Percentiles rank a stretch among this genome's conserved stretches.
phyloP scores from a whole-genome alignment of 139 green algal species.

The Chlorokybus atmophyticus region DNA sequence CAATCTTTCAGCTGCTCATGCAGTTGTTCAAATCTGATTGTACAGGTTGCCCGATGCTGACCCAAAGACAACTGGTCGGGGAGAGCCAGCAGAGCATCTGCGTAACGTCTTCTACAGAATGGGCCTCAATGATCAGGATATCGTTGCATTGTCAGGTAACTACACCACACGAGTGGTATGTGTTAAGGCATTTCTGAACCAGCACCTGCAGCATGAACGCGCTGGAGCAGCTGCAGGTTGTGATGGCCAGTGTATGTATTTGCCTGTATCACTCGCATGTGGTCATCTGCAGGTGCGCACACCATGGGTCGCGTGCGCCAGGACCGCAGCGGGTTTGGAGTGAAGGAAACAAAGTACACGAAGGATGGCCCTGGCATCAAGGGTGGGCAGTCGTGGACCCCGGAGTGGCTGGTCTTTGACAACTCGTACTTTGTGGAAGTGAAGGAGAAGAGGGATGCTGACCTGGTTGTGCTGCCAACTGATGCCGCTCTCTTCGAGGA shows the following conservation, averaged over 20 bases:
- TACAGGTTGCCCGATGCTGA: background rate
- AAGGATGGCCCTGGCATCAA: slow-evolving; percentile 58
- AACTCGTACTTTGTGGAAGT: slow-evolving; percentile 60
- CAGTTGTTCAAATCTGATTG: too few relatives aligned
- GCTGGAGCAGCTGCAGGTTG: too few relatives aligned
- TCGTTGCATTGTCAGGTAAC: too few relatives aligned
- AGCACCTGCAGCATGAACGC: too few relatives aligned
- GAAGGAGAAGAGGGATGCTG: slow-evolving; percentile 42
- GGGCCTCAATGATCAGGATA: slow-evolving; percentile 61
- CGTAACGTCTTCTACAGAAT: slow-evolving; percentile 67
- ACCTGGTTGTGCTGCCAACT: slow-evolving; percentile 77
- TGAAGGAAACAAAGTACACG: slow-evolving; percentile 25
- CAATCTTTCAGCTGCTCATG: too few relatives aligned
- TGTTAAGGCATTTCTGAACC: too few relatives aligned
- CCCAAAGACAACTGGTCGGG: too few relatives aligned
- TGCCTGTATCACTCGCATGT: slow-evolving; percentile 37
- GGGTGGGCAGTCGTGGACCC: slow-evolving; percentile 70
- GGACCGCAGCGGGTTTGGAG: slow-evolving; percentile 46
- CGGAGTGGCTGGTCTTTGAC: slow-evolving; percentile 82
- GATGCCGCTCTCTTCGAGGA: slow-evolving; percentile 77
- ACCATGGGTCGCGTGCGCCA: slow-evolving; percentile 42
- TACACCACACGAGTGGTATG: too few relatives aligned
- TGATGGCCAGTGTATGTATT: background rate
- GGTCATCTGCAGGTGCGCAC: slow-evolving; percentile 45
- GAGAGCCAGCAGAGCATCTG: slow-evolving; percentile 26